These are phyloP conservation scores for Citrullus amarus DNA, from an alignment of 306 rosid species.

Conservation along the genomic window DNA sequence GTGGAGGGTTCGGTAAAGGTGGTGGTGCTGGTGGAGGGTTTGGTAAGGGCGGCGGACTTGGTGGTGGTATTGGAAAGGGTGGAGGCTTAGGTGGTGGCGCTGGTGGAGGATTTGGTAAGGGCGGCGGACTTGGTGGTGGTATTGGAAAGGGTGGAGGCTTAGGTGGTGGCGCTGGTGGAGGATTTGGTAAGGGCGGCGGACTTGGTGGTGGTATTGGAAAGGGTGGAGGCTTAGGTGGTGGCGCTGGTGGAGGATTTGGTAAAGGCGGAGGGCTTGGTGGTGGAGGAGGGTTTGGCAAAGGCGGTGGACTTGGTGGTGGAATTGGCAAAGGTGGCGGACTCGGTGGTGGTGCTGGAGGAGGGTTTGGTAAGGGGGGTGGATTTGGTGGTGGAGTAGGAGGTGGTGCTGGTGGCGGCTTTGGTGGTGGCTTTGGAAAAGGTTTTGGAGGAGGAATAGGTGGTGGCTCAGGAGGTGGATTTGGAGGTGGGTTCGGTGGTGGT, in stretches of 20 bases:
- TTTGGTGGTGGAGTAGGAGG: neutral
- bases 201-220: constrained; percentile 22
- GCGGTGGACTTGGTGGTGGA: constrained; percentile 26
- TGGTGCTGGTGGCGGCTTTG: neutral
- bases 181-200: neutral
- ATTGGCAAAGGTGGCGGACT: neutral
- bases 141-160: constrained; percentile 1
- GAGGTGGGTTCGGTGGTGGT: neutral
- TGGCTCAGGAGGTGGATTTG: neutral
- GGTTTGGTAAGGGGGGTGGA: neutral
- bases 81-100: too few relatives aligned
- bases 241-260: neutral
- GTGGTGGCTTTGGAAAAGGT: neutral
- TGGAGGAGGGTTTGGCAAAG: constrained; percentile 7
- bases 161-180: neutral
- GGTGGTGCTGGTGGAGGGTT: constrained; percentile 24
- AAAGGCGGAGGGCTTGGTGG: neutral
- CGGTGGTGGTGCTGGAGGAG: constrained; percentile 17
- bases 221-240: neutral
- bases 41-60: too few relatives aligned
- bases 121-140: constrained; percentile 9
- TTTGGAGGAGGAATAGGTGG: neutral
- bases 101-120: constrained; percentile 5
- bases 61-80: too few relatives aligned
- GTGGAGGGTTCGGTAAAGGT: constrained; percentile 17